These are phyloP conservation scores for Penicillium hordei DNA, from an alignment of 2,329 filamentous ascomycete genomes.

Conservation along the genomic window DNA sequence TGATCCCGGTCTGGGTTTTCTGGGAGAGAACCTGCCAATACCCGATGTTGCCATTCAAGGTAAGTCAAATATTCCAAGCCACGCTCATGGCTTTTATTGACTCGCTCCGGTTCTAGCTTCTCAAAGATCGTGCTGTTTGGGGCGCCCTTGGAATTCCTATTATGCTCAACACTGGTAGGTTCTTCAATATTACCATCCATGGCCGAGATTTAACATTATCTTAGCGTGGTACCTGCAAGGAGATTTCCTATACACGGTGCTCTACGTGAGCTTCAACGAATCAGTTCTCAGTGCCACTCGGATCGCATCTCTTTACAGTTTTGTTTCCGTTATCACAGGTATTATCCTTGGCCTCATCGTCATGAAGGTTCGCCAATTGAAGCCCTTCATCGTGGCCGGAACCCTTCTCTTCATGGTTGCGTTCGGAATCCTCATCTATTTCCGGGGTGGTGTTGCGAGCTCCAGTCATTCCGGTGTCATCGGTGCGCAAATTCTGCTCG, in stretches of 20 bases:
- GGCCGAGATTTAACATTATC: constrained; percentile 23
- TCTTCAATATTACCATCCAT: not conserved
- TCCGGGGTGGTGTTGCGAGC: constrained; percentile 53
- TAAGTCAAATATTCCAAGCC: constrained; percentile 11
- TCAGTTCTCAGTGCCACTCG: constrained; percentile 57
- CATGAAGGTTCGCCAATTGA: constrained; percentile 59
- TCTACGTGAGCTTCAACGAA: constrained; percentile 62
- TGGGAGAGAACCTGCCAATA: constrained; percentile 56
- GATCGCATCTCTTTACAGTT: constrained; percentile 60
- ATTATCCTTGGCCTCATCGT: constrained; percentile 58
- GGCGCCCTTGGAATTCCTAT: constrained; percentile 58
- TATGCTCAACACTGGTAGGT: constrained; percentile 30
- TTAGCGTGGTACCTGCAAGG: constrained; percentile 62
- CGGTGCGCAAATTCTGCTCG: constrained; percentile 62
- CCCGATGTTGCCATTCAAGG: constrained; percentile 60
- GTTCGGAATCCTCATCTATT: constrained; percentile 64
- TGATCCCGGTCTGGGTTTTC: constrained; percentile 51
- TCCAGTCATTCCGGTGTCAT: constrained; percentile 58
- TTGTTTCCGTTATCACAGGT: constrained; percentile 59
- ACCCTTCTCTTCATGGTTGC: constrained; percentile 63
- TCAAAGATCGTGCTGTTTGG: constrained; percentile 66
- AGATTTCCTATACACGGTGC: constrained; percentile 64
- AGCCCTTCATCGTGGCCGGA: constrained; percentile 62
- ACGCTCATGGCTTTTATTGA: not conserved
- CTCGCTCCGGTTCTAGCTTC: constrained; percentile 35